Percentiles rank a stretch among this genome's conserved stretches.
phyloP scores from a whole-genome alignment of 2,329 filamentous ascomycete genomes.

The Trichothecium roseum region DNA sequence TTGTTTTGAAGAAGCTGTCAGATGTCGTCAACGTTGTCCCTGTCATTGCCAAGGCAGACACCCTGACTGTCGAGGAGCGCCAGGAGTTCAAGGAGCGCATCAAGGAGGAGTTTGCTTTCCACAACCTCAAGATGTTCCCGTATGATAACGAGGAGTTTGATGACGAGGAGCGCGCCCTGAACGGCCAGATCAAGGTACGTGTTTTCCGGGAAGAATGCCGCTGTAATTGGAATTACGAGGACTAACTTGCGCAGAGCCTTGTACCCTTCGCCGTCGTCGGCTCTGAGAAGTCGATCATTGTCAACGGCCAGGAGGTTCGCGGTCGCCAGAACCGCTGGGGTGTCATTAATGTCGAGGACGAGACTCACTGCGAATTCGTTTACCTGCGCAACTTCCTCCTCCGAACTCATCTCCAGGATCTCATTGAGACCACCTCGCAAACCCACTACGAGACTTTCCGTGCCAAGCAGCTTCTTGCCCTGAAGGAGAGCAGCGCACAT shows the following conservation, averaged over 20 bases:
- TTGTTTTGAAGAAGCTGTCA: conserved; percentile 98
- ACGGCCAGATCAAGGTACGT: conserved; percentile 89
- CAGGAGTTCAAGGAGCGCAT: conserved; percentile 97
- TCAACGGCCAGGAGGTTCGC: conserved; percentile 94
- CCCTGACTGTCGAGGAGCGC: conserved; percentile 89
- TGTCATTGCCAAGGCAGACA: conserved; percentile 97
- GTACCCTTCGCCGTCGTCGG: conserved; percentile 97
- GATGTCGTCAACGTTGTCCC: conserved; percentile 99
- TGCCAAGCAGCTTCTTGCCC: conserved; percentile 92
- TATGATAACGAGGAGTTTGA: conserved; percentile 99
- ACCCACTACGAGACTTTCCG: conserved; percentile 99
- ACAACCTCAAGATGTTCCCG: conserved; percentile 99
- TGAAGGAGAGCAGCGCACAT: conserved; percentile 95
- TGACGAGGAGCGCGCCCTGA: conserved; percentile 87
- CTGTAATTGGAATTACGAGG: conserved; percentile 14
- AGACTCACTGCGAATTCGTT: conserved; percentile 99
- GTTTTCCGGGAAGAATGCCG: background rate
- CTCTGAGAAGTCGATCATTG: conserved; percentile 95
- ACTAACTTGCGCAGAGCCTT: conserved; percentile 52
- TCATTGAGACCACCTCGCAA: conserved; percentile 98
- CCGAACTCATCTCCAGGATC: conserved; percentile 93
- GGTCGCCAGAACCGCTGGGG: conserved; percentile 99
- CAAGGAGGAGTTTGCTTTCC: conserved; percentile 99
- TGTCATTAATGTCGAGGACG: conserved; percentile 98
- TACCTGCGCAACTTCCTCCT: conserved; percentile 98